A percentile compares a stretch with the other conserved stretches of the same genome.
These are phyloP conservation scores for Cryptosporidium andersoni DNA, from an alignment of 169 alveolate genomes.

Conservation along the genomic window DNA sequence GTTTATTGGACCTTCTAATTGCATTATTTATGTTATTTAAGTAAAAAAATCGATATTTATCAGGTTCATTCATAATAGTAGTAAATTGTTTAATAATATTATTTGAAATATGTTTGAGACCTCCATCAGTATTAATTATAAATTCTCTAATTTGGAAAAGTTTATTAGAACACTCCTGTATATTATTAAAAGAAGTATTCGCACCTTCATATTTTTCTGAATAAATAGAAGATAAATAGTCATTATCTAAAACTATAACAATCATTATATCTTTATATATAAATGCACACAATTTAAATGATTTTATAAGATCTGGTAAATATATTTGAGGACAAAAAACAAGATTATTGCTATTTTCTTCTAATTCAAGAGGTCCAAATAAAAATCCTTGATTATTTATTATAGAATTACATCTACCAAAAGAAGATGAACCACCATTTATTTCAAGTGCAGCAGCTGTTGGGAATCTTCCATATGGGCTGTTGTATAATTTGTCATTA, in stretches of 20 bases:
- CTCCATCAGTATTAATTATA: slow-evolving; percentile 27
- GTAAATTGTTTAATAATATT: slow-evolving; percentile 18
- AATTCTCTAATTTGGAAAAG: slow-evolving; percentile 11
- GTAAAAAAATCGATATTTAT: slow-evolving; percentile 42
- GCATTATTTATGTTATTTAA: slow-evolving; percentile 36
- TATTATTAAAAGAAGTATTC: no score
- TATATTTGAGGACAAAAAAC: slow-evolving; percentile 51
- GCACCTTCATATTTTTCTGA: no score
- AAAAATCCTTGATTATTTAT: slow-evolving; percentile 19
- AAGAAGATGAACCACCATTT: slow-evolving; percentile 18
- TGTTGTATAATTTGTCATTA: slow-evolving; percentile 61
- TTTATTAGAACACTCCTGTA: no score
- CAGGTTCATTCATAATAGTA: slow-evolving; percentile 38
- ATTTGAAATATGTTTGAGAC: slow-evolving; percentile 4
- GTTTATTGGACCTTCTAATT: slow-evolving; percentile 57
- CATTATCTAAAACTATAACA: not conserved
- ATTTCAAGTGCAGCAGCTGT: not conserved
- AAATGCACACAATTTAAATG: slow-evolving; percentile 21
- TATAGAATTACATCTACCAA: slow-evolving; percentile 45
- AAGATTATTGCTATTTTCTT: not conserved
- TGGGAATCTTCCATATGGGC: slow-evolving; percentile 64
- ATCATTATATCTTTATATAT: slow-evolving; percentile 54
- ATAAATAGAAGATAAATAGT: not conserved
- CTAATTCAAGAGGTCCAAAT: slow-evolving; percentile 17
- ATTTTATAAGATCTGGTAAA: slow-evolving; percentile 16